phyloP scores from a whole-genome alignment of 2,329 filamentous ascomycete genomes.

The Fusarium torulosum region DNA sequence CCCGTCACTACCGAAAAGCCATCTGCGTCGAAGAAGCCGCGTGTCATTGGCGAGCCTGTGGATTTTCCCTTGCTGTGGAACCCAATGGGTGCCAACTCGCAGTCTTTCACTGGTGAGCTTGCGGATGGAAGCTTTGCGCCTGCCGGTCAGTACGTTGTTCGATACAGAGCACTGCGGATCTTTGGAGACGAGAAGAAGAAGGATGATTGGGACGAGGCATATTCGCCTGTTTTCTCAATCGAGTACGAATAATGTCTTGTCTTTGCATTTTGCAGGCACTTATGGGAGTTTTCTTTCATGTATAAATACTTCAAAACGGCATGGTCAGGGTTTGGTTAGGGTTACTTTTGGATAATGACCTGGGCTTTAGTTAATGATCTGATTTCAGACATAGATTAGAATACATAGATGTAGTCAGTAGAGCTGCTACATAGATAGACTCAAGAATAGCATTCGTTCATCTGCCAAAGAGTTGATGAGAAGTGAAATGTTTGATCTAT shows the following conservation, averaged over 20 bases:
- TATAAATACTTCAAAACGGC: constrained; percentile 18
- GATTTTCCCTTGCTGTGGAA: constrained; percentile 56
- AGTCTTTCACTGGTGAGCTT: constrained; percentile 62
- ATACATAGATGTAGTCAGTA: background rate
- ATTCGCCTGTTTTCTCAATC: constrained; percentile 60
- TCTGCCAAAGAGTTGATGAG: background rate
- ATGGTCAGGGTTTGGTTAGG: background rate
- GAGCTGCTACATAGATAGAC: background rate
- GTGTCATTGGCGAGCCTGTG: constrained; percentile 59
- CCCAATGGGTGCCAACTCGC: constrained; percentile 43
- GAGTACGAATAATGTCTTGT: constrained; percentile 51
- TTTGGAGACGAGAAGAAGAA: constrained; percentile 61
- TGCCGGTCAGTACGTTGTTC: constrained; percentile 63
- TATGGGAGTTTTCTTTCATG: constrained; percentile 3
- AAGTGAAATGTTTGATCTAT: background rate
- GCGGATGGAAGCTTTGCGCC: constrained; percentile 62
- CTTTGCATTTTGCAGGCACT: background rate
- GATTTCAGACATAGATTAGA: constrained; percentile 6
- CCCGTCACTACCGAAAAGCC: constrained; percentile 48
- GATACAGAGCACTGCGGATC: constrained; percentile 62
- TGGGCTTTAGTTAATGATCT: background rate
- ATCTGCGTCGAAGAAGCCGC: constrained; percentile 48
- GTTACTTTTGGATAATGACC: background rate
- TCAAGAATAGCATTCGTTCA: background rate
- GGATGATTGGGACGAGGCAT: constrained; percentile 61